A percentile compares a stretch with the other conserved stretches of the same genome.
Conservation (phyloP, 257 asterid species). For the Scutellaria minor region DNA sequence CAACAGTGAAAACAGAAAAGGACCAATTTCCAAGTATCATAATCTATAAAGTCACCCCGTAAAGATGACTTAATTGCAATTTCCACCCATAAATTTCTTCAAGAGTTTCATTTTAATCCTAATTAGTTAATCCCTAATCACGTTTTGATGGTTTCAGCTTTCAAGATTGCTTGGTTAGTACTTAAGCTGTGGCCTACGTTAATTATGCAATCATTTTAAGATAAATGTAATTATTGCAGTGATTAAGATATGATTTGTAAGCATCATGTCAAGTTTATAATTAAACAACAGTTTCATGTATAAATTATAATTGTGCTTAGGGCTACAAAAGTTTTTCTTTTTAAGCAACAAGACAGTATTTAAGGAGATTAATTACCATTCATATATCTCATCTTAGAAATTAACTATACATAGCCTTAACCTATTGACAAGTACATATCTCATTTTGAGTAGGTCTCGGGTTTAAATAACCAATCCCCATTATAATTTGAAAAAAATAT, state of each 20-base stretch:
- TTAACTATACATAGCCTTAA: no score
- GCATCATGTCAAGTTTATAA: neutral
- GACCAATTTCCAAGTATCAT: slow-evolving; percentile 24
- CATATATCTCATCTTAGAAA: no score
- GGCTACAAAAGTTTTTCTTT: no score
- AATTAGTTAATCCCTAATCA: neutral
- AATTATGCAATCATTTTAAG: slow-evolving; percentile 27
- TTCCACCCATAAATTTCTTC: neutral
- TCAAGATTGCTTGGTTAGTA: slow-evolving; percentile 31
- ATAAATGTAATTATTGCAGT: slow-evolving; percentile 31
- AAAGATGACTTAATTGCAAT: neutral
- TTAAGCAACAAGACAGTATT: no score
- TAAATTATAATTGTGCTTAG: no score
- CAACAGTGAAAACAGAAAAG: neutral
- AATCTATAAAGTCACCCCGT: neutral
- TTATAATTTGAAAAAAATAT: no score
- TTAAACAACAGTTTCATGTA: no score
- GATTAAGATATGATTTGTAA: slow-evolving; percentile 32
- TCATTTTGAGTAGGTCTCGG: no score
- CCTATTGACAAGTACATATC: no score
- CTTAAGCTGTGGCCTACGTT: slow-evolving; percentile 31
- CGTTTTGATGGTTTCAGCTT: neutral
- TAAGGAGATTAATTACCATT: no score
- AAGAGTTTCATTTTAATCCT: slow-evolving; percentile 13
- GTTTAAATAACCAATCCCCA: no score